These are phyloP conservation scores for Lobosporangium transversale DNA, from an alignment of 192 early-diverging fungal genomes.

Conservation along the genomic window DNA sequence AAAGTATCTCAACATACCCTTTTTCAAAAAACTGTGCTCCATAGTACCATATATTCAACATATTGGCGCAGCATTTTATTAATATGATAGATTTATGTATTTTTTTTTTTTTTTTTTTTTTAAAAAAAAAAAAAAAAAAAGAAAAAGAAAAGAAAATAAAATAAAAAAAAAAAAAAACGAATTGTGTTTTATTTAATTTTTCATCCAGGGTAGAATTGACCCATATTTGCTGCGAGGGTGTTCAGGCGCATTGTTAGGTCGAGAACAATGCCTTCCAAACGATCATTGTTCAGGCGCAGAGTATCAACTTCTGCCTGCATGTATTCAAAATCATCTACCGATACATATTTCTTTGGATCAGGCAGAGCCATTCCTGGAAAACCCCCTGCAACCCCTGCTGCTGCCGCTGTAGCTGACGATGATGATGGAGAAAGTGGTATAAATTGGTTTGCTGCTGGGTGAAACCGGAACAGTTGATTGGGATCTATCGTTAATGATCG, in stretches of 20 bases:
- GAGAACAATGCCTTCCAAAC: constrained; percentile 40
- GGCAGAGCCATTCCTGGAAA: constrained; percentile 3
- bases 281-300: constrained; percentile 42
- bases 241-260: constrained; percentile 39
- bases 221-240: constrained; percentile 21
- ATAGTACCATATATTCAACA: too few species aligned
- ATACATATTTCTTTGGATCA: constrained; percentile 46
- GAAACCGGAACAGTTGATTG: constrained; percentile 47
- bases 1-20: too few species aligned
- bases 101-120: too few species aligned
- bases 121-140: too few species aligned
- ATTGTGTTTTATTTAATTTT: too few species aligned
- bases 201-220: constrained; percentile 30
- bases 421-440: constrained; percentile 49
- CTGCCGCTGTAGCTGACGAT: constrained; percentile 14
- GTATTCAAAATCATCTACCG: constrained; percentile 48
- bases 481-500: constrained; percentile 46
- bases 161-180: too few species aligned
- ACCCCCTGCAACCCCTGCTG: neutral
- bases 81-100: too few species aligned
- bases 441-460: constrained; percentile 35
- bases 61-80: too few species aligned
- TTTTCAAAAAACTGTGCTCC: too few species aligned
- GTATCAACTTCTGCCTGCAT: constrained; percentile 50
- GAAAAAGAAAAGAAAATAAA: too few species aligned